Evolutionary conservation across 495 filamentous ascomycete genomes (phyloP), one percentile per base, ranked within the genome.

Genomic region (Aspergillus affinis): DNA sequence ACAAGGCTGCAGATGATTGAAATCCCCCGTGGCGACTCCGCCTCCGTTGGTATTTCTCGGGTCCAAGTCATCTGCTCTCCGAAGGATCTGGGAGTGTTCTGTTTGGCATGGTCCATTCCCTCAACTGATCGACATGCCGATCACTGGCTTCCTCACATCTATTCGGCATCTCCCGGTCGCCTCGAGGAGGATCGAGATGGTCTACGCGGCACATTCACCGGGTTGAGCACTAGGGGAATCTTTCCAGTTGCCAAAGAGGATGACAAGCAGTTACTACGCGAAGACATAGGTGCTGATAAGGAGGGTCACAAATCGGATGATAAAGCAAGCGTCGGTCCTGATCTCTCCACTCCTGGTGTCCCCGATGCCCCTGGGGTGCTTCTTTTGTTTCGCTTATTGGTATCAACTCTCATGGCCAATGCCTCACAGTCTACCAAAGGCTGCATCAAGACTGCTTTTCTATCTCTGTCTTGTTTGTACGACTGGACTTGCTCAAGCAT

Each of bases 141-240:
- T 20, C 20, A 29, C 36, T 75, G 72, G 71, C 51, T 71, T 46
- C 75, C 75, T 6, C 69, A 63, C 6, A 55, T 71, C 51, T 65
- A 65, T 45, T 57, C 68, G 4, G 51, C 55, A 44, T 46, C 49
- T n/a, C 41, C 41, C 45, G 41, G 54, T n/a, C 20, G 26, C 54
- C n/a, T n/a, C n/a, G n/a, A n/a, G n/a, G n/a, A n/a, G n/a, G 53
- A 61, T 15, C 60, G 36, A 5, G 48, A 59, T 30, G n/a, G 41
- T 4, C 59, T 69, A 45, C 57, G 64, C 36, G 18, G 54, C 46
- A 46, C 29, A 19, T 59, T 64, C n/a, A 54, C 54, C 1, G 55
- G 54, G 15, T 12, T 51, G 2, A 18, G n/a, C 19, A n/a, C 0
- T 26, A 20, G 17, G 23, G 48, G n/a, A 49, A 18, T 15, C 36